Evolutionary conservation across 306 rosid species (phyloP).

Genomic region (Abrus precatorius): DNA sequence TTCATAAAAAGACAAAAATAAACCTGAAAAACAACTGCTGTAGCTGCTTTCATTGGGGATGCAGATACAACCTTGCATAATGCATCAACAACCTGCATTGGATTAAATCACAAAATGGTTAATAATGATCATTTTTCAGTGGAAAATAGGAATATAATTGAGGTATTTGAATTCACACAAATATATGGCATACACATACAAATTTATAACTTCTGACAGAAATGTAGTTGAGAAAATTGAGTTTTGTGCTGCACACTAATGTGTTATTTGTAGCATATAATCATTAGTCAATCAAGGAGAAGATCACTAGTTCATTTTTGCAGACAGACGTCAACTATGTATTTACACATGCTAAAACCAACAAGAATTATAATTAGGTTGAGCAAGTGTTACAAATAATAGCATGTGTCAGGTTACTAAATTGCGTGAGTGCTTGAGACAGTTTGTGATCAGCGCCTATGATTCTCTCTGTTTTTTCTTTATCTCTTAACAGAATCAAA

Average conservation of each 20-base stretch:
- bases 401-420: too few species aligned
- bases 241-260: neutral
- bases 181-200: neutral
- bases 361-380: neutral
- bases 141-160: constrained; percentile 11
- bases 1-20: constrained; percentile 45
- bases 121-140: constrained; percentile 12
- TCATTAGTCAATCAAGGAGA: neutral
- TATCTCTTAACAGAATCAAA: too few species aligned
- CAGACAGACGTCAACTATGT: neutral
- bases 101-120: constrained; percentile 37
- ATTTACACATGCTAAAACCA: neutral
- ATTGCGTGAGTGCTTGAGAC: too few species aligned
- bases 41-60: constrained; percentile 81
- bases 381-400: too few species aligned
- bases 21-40: constrained; percentile 91
- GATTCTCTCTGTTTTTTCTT: too few species aligned
- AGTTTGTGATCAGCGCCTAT: too few species aligned
- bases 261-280: neutral
- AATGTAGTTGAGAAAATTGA: neutral
- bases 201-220: neutral
- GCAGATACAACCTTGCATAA: constrained; percentile 88
- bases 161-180: neutral
- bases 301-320: neutral
- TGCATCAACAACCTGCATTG: constrained; percentile 83